Evolutionary conservation across 148 eudicot species (phyloP).

Genomic region (Cornus kousa): DNA sequence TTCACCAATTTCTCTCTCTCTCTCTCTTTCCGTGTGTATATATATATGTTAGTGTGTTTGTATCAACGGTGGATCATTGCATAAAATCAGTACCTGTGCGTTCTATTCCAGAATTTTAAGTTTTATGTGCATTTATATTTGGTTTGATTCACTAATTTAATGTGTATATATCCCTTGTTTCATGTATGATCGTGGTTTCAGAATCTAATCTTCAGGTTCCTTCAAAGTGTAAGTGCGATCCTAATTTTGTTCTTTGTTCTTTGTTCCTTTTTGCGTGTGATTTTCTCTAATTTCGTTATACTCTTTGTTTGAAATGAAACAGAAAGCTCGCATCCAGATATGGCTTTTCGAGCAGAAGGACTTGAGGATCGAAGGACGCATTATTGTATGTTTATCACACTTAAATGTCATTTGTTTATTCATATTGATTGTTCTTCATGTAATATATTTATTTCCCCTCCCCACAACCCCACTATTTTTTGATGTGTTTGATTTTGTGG

Average conservation of each 20-base stretch:
- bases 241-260: too few species aligned
- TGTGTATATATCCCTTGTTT: not conserved
- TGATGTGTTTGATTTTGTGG: not conserved
- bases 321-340: constrained; percentile 81
- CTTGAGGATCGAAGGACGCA: constrained; percentile 75
- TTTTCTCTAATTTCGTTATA: not conserved
- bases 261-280: not conserved
- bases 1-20: not conserved
- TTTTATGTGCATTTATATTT: not conserved
- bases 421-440: not conserved
- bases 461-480: not conserved
- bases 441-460: not conserved
- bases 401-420: not conserved
- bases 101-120: not conserved
- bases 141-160: not conserved
- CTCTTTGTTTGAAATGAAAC: constrained; percentile 6
- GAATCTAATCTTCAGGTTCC: constrained; percentile 61
- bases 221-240: constrained; percentile 43
- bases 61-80: too few species aligned
- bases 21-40: not conserved
- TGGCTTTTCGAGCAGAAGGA: constrained; percentile 92
- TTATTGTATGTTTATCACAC: constrained; percentile 41
- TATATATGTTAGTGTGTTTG: not conserved
- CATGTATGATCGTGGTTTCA: constrained; percentile 13
- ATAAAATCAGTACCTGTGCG: too few species aligned